Conservation (phyloP, 2,329 filamentous ascomycete species). For the Cucurbitaria berberidis region DNA sequence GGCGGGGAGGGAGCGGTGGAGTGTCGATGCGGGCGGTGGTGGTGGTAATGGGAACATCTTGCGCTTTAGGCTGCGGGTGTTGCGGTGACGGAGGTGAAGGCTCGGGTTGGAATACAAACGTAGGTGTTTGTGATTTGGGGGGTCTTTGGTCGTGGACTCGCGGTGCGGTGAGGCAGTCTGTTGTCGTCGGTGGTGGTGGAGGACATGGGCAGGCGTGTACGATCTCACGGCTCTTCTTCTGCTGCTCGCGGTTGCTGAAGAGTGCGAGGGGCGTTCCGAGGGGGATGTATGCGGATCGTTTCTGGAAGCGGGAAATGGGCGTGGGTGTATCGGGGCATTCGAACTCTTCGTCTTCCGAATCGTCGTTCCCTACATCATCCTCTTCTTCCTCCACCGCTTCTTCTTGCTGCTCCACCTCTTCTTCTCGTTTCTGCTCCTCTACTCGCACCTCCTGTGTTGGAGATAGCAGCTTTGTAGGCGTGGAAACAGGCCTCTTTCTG, state of each 20-base stretch:
- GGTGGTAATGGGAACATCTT: too few relatives aligned
- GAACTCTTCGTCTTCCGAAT: neutral
- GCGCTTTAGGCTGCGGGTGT: too few relatives aligned
- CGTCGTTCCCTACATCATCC: neutral
- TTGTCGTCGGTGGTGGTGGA: too few relatives aligned
- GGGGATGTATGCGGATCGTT: constrained; percentile 18
- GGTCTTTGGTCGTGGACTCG: too few relatives aligned
- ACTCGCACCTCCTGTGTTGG: neutral
- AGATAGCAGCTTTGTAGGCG: neutral
- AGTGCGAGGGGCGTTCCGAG: constrained; percentile 5
- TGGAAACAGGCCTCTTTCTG: constrained; percentile 6
- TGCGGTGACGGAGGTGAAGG: neutral
- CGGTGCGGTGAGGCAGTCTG: too few relatives aligned
- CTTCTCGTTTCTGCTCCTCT: neutral
- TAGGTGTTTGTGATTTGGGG: neutral
- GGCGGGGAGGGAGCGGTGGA: neutral
- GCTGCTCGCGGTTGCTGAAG: neutral
- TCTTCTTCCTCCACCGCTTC: neutral
- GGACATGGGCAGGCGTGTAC: neutral
- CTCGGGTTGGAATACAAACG: neutral
- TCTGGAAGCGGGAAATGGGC: constrained; percentile 24
- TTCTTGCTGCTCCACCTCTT: neutral
- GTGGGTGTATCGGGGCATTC: constrained; percentile 30
- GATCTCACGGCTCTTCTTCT: neutral
- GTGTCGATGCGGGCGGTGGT: neutral